Evolutionary conservation across 331 rosid genomes (phyloP), one percentile per base, ranked within the genome.

Genomic region (Phaseolus coccineus): DNA sequence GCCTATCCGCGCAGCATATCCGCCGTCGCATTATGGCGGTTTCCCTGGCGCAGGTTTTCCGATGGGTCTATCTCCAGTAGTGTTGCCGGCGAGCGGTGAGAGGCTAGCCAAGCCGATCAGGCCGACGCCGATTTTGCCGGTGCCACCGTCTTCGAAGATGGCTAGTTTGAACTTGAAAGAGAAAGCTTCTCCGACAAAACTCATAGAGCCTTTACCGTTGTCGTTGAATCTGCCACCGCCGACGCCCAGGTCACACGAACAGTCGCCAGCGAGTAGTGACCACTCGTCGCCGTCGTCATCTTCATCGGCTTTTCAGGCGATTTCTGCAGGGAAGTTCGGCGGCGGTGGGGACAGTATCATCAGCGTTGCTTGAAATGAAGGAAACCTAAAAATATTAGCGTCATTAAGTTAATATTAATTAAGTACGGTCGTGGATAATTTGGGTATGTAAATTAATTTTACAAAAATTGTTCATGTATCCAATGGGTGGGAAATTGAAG

Each of bases 71-170:
- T 2, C 89, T 37, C 90, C 86, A 59, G 81, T 35, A 10, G 78
- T 59, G 37, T 16, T 76, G 25, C 86, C 94, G 30, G 71, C 71
- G 46, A 79, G 56, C 15, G 80, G 75, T 9, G 90, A 88, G 44
- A 71, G 55, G 58, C 69, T 74, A 12, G 16, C 76, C n/a, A 88
- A 82, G 81, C 84, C 84, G 35, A 70, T 85, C 33, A 90, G 93
- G 88, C 97, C 97, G 30, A 89, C 86, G 42, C 94, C 94, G 40
- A 87, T 87, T 40, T 84, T 88, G 69, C 95, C 94, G 2, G 71
- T 84, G 25, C 90, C 92, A 74, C 95, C 97, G 14, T 90, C 90
- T 19, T 72, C 89, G 2, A 94, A 91, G 81, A 69, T 92, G 92
- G 90, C 97, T 3, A 82, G 80, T 22, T 80, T 91, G 33, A 89